Evolutionary conservation across 164 flowering plant genomes (phyloP).

Genomic region (Aristolochia californica): DNA sequence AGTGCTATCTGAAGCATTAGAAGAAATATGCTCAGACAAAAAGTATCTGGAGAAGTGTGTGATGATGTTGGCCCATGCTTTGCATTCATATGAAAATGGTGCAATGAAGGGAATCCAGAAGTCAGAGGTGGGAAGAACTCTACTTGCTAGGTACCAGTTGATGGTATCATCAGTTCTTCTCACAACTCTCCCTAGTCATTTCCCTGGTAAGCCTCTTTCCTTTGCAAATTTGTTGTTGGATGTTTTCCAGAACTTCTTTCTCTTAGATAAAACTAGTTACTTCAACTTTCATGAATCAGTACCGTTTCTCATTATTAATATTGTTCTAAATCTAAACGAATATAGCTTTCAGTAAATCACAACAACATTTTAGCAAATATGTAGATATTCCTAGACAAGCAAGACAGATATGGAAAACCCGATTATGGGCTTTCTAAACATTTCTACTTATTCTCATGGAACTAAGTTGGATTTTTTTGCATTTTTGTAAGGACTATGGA

Average conservation of each 20-base stretch:
- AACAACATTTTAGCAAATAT: neutral
- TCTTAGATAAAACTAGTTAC: neutral
- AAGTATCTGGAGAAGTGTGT: conserved; percentile 72
- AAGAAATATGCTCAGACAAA: conserved; percentile 58
- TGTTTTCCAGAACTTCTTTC: neutral
- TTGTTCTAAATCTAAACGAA: neutral
- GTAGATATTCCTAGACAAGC: no score
- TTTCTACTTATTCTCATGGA: no score
- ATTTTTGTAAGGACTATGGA: no score
- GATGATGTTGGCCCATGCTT: conserved; percentile 49
- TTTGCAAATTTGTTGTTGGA: conserved; percentile 1
- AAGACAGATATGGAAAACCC: no score
- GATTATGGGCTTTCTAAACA: no score
- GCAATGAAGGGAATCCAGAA: conserved; percentile 14
- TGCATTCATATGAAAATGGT: conserved; percentile 36
- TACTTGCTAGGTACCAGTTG: conserved; percentile 56
- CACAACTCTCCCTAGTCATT: conserved; percentile 75
- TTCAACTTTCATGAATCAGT: neutral
- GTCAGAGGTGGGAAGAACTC: conserved; percentile 23
- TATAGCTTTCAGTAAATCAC: neutral
- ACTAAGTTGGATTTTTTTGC: no score
- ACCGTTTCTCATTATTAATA: neutral
- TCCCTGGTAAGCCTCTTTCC: conserved; percentile 47
- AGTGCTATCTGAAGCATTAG: conserved; percentile 55
- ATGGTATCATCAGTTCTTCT: conserved; percentile 70